Conservation (phyloP, 331 rosid species). For the Rhamnella rubrinervis region DNA sequence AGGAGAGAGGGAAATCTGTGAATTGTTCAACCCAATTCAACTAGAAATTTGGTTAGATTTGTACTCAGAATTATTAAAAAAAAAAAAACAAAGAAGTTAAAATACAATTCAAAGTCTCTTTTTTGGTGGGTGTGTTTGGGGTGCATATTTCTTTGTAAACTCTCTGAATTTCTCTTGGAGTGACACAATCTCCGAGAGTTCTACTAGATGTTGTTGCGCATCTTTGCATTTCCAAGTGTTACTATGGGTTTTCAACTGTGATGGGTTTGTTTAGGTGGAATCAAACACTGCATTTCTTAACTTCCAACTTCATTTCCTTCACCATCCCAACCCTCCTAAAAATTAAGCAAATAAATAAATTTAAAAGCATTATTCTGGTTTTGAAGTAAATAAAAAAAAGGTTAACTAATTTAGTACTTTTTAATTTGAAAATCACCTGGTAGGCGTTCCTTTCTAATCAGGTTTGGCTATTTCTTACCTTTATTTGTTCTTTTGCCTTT, state of each 20-base stretch:
- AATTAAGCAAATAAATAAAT: neutral
- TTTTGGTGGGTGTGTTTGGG: neutral
- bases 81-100: neutral
- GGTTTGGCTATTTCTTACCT: neutral
- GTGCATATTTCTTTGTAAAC: too few relatives aligned
- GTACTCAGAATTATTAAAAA: neutral
- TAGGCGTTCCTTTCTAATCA: neutral
- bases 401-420: too few relatives aligned
- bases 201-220: neutral
- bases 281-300: too few relatives aligned
- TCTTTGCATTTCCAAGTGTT: neutral
- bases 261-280: too few relatives aligned
- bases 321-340: constrained; percentile 3
- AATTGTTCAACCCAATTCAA: neutral
- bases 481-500: neutral
- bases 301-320: neutral
- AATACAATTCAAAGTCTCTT: too few relatives aligned
- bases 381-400: neutral
- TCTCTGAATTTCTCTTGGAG: neutral
- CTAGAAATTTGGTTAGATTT: neutral
- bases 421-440: too few relatives aligned
- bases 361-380: neutral
- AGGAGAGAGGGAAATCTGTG: neutral
- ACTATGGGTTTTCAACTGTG: neutral
- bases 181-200: neutral